Conservation (phyloP, 83 land plant genomes). For the Picea engelmannii region DNA sequence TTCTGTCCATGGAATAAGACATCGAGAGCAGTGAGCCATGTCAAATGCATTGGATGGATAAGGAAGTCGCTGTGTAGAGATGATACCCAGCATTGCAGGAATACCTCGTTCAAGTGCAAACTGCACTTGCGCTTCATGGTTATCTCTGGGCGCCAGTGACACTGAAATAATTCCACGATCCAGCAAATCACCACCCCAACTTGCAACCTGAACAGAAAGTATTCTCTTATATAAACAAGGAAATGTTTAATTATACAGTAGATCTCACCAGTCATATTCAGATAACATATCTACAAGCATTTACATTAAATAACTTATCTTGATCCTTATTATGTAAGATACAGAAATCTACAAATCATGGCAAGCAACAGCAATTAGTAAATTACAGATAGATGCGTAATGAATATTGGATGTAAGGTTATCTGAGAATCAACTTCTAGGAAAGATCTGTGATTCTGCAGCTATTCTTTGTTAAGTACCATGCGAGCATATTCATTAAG, state of each 20-base stretch:
- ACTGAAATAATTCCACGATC: constrained; percentile 76
- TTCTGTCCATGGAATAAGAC: constrained; percentile 95
- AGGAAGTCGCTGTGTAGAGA: constrained; percentile 89
- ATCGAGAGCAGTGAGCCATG: constrained; percentile 97
- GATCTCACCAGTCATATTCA: background rate
- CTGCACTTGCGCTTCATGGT: constrained; percentile 96
- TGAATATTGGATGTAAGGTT: too few species aligned
- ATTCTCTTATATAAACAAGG: background rate
- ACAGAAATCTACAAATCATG: background rate
- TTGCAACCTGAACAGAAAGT: constrained; percentile 71
- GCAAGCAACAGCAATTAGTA: background rate
- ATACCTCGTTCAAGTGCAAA: constrained; percentile 96
- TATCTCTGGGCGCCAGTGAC: constrained; percentile 96
- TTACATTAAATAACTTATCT: background rate
- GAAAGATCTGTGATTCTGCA: background rate
- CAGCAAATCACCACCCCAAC: constrained; percentile 92
- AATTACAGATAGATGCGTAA: background rate
- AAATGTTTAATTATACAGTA: background rate
- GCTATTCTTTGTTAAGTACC: background rate
- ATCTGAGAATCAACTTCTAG: background rate
- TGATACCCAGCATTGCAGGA: constrained; percentile 92
- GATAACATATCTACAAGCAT: background rate
- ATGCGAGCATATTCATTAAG: background rate
- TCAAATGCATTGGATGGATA: constrained; percentile 96
- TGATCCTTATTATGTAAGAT: background rate